Evolutionary conservation across 352 stramenopile species (phyloP), one percentile per base, ranked within the genome.

Genomic region (Pythium phragmiticola): DNA sequence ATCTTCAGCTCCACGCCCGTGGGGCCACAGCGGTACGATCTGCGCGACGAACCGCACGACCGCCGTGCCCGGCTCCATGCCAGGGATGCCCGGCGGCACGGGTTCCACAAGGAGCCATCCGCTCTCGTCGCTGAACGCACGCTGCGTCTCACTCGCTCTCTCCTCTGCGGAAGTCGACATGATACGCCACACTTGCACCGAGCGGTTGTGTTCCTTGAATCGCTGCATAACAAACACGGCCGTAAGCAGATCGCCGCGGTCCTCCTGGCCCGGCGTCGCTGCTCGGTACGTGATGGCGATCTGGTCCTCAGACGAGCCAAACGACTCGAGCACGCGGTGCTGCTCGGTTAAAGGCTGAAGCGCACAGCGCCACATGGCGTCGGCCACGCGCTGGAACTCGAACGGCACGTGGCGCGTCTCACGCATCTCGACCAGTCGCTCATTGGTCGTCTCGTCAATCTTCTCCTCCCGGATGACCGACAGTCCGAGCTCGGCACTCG

Each of bases 81-180:
- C 34, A 1, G 45, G 45, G 16, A 55, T 19, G 13, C 57, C 58
- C 9, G 45, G 30, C 4, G 47, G 58, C 4, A 65, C 58, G 7
- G 33, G 47, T 23, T 57, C 48, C 23, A 57, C 37, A 7, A 57
- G 26, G 9, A 46, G 21, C 47, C 49, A 65, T 13, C 58, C 58
- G 0, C 37, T 65, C 58, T 65, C 58, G 23, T 65, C 58, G 47
- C 58, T 58, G 21, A 53, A 57, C 13, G 47, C 47, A 23, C 42
- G 58, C 48, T 57, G 33, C n/a, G n/a, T 30, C 16, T 48, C 41
- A 26, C 53, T 42, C 16, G 16, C 19, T 7, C 39, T 12, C 7
- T 65, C 17, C 14, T 57, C 46, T 2, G 48, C 42, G 21, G 58
- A 7, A 14, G 34, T 65, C 21, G 48, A 49, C 21, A 49, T 57